These are phyloP conservation scores for Chaetomidium leptoderma DNA, from an alignment of 495 filamentous ascomycete genomes.

Conservation along the genomic window DNA sequence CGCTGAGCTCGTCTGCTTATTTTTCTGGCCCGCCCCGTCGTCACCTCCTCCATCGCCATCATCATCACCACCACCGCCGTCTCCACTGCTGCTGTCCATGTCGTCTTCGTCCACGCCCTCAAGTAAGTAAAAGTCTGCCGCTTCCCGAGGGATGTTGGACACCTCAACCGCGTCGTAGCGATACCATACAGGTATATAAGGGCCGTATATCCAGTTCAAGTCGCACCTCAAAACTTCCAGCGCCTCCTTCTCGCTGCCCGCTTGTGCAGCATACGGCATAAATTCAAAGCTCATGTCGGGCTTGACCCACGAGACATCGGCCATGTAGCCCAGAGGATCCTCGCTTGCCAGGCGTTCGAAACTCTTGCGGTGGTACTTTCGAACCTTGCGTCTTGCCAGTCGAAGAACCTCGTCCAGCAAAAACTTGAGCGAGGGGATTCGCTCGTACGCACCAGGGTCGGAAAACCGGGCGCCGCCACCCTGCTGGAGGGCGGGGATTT, in stretches of 20 bases:
- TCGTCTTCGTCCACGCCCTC: neutral
- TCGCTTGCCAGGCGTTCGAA: neutral
- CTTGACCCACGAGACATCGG: conserved; percentile 7
- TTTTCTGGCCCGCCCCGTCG: too few species aligned
- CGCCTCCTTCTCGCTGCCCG: neutral
- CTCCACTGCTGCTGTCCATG: neutral
- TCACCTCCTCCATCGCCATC: too few species aligned
- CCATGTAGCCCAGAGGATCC: neutral
- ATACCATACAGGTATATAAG: conserved; percentile 1
- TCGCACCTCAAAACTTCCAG: neutral
- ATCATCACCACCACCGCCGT: too few species aligned
- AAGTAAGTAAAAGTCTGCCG: neutral
- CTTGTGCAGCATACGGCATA: neutral
- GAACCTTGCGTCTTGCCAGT: neutral
- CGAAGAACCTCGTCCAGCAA: too few species aligned
- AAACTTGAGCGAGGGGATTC: too few species aligned
- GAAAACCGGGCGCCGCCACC: neutral
- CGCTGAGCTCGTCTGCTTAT: too few species aligned
- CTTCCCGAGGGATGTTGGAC: neutral
- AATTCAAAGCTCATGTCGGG: neutral
- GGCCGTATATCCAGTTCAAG: neutral
- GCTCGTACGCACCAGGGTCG: neutral
- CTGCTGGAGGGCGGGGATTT: neutral
- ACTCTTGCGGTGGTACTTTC: neutral
- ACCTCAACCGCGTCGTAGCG: neutral